These are phyloP conservation scores for Luffa acutangula DNA, from an alignment of 306 rosid genomes.

Conservation along the genomic window DNA sequence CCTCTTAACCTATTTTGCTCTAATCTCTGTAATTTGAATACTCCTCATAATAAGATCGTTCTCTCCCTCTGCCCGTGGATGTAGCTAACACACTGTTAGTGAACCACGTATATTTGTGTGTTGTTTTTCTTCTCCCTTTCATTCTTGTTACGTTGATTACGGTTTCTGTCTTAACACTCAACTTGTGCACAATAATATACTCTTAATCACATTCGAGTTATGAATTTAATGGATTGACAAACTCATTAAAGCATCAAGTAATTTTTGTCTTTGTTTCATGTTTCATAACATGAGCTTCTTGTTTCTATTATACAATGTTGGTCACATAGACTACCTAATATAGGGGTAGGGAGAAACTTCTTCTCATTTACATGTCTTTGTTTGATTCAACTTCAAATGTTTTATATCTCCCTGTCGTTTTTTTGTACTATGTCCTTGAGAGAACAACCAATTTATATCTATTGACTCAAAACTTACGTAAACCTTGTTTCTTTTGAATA, in stretches of 20 bases:
- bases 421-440: not conserved
- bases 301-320: not conserved
- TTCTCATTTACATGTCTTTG: not conserved
- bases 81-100: too few species aligned
- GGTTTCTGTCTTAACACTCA: too few species aligned
- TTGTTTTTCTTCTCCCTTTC: too few species aligned
- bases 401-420: not conserved
- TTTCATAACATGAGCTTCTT: not conserved
- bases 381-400: not conserved
- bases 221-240: not conserved
- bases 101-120: too few species aligned
- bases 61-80: too few species aligned
- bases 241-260: not conserved
- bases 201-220: not conserved
- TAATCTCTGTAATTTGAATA: too few species aligned
- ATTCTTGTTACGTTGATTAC: too few species aligned
- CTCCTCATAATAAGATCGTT: too few species aligned
- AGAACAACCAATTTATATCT: not conserved
- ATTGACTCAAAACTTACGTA: not conserved
- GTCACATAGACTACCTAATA: too few species aligned
- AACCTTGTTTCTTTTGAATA: conserved; percentile 16
- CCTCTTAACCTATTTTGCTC: too few species aligned
- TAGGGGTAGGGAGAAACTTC: too few species aligned
- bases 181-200: too few species aligned
- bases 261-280: not conserved